Evolutionary conservation across 495 filamentous ascomycete genomes (phyloP), one percentile per base, ranked within the genome.

Genomic region (Podospora comata): DNA sequence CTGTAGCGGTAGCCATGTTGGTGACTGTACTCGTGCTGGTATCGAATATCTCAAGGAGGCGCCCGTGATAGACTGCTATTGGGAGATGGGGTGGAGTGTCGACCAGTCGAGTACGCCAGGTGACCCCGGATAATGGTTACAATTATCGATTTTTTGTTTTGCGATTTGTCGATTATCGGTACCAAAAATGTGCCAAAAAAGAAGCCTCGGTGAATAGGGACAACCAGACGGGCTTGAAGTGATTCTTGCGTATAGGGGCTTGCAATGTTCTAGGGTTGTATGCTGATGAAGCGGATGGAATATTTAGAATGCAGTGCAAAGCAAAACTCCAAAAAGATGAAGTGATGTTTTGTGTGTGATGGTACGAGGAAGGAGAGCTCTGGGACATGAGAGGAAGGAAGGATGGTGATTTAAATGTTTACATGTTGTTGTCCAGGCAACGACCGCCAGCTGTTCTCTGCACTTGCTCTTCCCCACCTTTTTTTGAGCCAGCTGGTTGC

Each of bases 1-100:
- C 90, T 74, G 90, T 85, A 79, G 88, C 86, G 75, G 92, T 91
- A 78, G 95, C 93, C 95, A 98, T 99, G 75, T 61, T 85, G 79
- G 71, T 77, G 77, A 78, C 74, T 71, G 67, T 72, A 48, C 64
- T 72, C 66, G 57, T 72, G 61, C n/a, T 7, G 27, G 74, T 75
- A 74, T 70, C 62, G 76, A 83, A 80, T 86, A 78, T 80, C 81
- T 82, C 34, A 39, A 39, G 5, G 11, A 39, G 11, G 34, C 11
- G 34, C 6, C 34, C 0, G 34, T 39, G 34, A 39, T 11, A 11
- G 34, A 39, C 39, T 48, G 39, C 9, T 13, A 48, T 48, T 54
- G 23, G 26, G 61, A 20, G 32, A 57, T 44, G 39, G 39, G 39
- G 39, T 48, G 39, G 39, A 48, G 39, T 48, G 39, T 48, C 39